A percentile compares a stretch with the other conserved stretches of the same genome.
Conservation (phyloP, 129 eudicot species). For the Scalesia atractyloides region DNA sequence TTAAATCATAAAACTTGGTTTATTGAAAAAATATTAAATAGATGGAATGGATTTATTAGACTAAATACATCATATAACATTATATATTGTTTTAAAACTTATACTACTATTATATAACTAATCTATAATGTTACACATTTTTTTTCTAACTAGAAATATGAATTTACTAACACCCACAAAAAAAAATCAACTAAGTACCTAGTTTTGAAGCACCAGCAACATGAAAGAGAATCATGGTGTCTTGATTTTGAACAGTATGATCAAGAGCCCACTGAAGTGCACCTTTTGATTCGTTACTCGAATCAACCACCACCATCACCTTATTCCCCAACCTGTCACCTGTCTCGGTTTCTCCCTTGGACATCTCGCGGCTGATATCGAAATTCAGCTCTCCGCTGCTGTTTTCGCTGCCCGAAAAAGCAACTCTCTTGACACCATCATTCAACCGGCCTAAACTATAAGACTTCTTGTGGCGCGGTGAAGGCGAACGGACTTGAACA, state of each 20-base stretch:
- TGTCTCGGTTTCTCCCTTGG: slow-evolving; percentile 10
- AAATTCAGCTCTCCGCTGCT: slow-evolving; percentile 47
- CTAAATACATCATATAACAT: not conserved
- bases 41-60: not conserved
- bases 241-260: slow-evolving; percentile 77
- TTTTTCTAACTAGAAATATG: not conserved
- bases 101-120: not conserved
- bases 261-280: slow-evolving; percentile 95
- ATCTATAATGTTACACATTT: not conserved
- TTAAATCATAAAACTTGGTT: not conserved
- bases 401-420: slow-evolving; percentile 41
- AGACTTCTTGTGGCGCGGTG: slow-evolving; percentile 47
- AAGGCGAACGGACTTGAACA: slow-evolving; percentile 53
- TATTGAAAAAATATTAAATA: not conserved
- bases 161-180: not conserved
- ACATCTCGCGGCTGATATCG: slow-evolving; percentile 26
- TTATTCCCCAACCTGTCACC: slow-evolving; percentile 53
- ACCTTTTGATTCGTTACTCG: slow-evolving; percentile 53
- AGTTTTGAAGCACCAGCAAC: slow-evolving; percentile 40
- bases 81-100: not conserved
- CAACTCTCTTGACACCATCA: slow-evolving; percentile 39
- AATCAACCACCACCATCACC: slow-evolving; percentile 88
- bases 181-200: slow-evolving; percentile 34
- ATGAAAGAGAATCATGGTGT: slow-evolving; percentile 69
- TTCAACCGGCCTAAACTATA: slow-evolving; percentile 40